phyloP scores from a whole-genome alignment of 2,329 filamentous ascomycete species.

The Ophiostoma sp. region DNA sequence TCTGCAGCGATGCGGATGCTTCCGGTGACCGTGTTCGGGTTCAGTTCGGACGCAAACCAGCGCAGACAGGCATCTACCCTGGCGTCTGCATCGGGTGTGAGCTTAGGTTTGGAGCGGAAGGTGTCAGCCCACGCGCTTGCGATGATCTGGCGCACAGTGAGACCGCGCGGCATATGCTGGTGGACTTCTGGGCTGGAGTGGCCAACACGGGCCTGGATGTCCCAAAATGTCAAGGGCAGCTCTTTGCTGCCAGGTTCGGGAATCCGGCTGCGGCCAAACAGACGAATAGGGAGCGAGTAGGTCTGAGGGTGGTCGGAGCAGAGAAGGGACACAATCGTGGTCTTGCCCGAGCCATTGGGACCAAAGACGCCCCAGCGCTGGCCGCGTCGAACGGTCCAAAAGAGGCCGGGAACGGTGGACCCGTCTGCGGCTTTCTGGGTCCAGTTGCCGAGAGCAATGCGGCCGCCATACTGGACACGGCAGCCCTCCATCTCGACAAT shows the following conservation, averaged over 20 bases:
- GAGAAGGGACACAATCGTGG: constrained; percentile 84
- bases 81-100: constrained; percentile 52
- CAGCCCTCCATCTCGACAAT: constrained; percentile 86
- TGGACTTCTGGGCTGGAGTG: constrained; percentile 94
- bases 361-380: constrained; percentile 92
- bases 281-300: constrained; percentile 78
- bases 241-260: constrained; percentile 55
- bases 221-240: constrained; percentile 77
- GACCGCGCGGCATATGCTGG: constrained; percentile 75
- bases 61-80: constrained; percentile 64
- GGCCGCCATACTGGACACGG: constrained; percentile 71
- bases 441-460: constrained; percentile 78
- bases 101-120: constrained; percentile 63
- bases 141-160: constrained; percentile 68
- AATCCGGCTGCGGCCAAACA: constrained; percentile 78
- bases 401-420: constrained; percentile 55
- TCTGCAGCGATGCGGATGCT: background rate
- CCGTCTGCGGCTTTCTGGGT: constrained; percentile 52
- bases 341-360: constrained; percentile 92
- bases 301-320: constrained; percentile 95
- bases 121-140: constrained; percentile 90
- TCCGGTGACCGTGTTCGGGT: constrained; percentile 41
- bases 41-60: constrained; percentile 77
- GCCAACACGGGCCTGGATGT: constrained; percentile 82
- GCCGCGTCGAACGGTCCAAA: constrained; percentile 77